Base-by-base conservation (phyloP, 305 asterid genomes). In the Solanum hybrid region DNA sequence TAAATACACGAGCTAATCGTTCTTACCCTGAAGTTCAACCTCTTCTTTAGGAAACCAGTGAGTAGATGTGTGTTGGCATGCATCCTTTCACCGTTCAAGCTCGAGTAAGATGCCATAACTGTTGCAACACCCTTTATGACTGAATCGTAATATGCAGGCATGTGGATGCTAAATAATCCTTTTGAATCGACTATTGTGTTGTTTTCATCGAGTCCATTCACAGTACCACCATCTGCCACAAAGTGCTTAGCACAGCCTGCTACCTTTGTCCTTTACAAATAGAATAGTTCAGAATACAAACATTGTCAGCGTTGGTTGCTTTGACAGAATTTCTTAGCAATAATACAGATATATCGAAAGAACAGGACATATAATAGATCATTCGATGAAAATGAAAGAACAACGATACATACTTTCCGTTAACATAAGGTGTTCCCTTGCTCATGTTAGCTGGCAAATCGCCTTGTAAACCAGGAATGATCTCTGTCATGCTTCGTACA, bases 221-320 rank as follows among this genome's bases (percentile, higher is more conserved):
- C 38, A 7, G 93, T 93, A 70, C 93, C 94, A 10, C 94, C 93
- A 61, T 93, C 94, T 72, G 92, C 94, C 12, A 93, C 92, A 89
- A 89, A 79, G 65, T 89, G 90, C 76, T 89, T 89, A 33, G 90
- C 90, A 57, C 90, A 89, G 4, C 79, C 90, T 14, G 79, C 90
- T n/a, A 89, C 65, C 76, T 89, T 89, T 89, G 75, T 51, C 79
- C 90, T 88, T n/a, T 37, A 51, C 61, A 17, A 37, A n/a, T 79
- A 13, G 22, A 38, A 3, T 36, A 79, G 57, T 36, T 79, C 57
- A 79, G 15, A 78, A 10, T 36, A 80, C 61, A 36, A 79, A 37
- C 32, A 5, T 45, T 17, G 70, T 80, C 86, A 80, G 22, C 22
- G 3, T 37, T n/a, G 9, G 32, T 80, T 80, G 61, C 12, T 37